Evolutionary conservation across 345 rosid genomes (phyloP), one percentile per base, ranked within the genome.

Genomic region (Boechera divaricarpa): DNA sequence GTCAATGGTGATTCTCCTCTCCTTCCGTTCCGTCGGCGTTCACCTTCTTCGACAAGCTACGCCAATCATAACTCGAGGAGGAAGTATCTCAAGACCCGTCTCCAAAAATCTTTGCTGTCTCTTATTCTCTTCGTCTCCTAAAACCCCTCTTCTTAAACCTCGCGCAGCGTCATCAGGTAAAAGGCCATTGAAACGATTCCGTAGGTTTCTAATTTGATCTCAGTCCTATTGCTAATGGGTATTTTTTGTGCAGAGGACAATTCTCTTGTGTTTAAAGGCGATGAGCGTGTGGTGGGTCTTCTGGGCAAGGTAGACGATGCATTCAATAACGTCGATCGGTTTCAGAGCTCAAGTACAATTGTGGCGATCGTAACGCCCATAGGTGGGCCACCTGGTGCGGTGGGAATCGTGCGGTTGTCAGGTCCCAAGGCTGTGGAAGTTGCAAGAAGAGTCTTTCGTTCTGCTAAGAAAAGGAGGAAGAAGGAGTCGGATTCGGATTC

Each of bases 381-480:
- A 9, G 97, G 97, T 7, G 97, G 96, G 1, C 90, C 94, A 33
- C 89, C 94, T 65, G 92, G 88, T 7, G 92, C 97, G 0, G 94
- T 94, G 13, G 96, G 98, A 47, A 90, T 90, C 45, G 89, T 90
- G 28, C 81, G 94, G 10, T 75, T 90, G 72, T 93, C 96, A 4
- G 97, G 97, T 2, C 87, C 91, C 31, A 79, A 84, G 0, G 95
- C 95, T 0, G 91, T 91, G 66, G 88, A 83, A 33, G 83, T 93
- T 64, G 93, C 81, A 15, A 63, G 86, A 1, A 78, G 88, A 41
- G 89, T 93, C 44, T 93, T 93, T 81, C 83, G 72, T 60, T 87
- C 90, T 9, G 76, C 63, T 49, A 82, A 80, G 72, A 88, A 77
- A 29, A 84, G 75, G 81, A 87, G 58, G 79, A 81, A 51, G 81